Conservation (phyloP, 768 basidiomycete genomes). For the Clavaria fumosa region DNA sequence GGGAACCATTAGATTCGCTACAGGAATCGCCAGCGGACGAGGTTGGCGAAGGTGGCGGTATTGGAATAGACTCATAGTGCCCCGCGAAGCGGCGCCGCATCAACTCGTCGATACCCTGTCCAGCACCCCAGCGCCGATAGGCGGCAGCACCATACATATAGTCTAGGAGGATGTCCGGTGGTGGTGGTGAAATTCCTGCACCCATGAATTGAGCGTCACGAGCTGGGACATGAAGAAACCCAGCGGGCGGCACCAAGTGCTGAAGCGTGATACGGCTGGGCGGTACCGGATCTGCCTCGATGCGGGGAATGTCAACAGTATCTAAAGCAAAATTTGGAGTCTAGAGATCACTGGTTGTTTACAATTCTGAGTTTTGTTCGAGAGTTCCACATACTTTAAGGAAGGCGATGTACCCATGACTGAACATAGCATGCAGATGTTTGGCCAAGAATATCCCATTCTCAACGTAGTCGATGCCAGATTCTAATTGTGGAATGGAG, state of each 20-base stretch:
- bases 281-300: slow-evolving; percentile 9
- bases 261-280: slow-evolving; percentile 11
- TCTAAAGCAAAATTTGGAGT: slow-evolving; percentile 7
- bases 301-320: slow-evolving; percentile 7
- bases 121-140: slow-evolving; percentile 9
- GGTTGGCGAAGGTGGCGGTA: not conserved
- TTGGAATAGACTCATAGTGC: slow-evolving; percentile 5
- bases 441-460: slow-evolving; percentile 7
- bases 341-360: slow-evolving; percentile 1
- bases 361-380: not conserved
- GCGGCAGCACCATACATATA: slow-evolving; percentile 12
- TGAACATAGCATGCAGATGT: slow-evolving; percentile 5
- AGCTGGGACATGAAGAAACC: not conserved
- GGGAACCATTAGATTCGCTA: slow-evolving; percentile 1
- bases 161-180: slow-evolving; percentile 5
- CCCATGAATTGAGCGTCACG: slow-evolving; percentile 2
- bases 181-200: slow-evolving; percentile 1
- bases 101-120: slow-evolving; percentile 7
- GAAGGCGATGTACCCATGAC: slow-evolving; percentile 1
- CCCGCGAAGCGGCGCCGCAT: slow-evolving; percentile 5
- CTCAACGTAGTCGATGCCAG: slow-evolving; percentile 4
- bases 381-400: slow-evolving; percentile 4
- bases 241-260: slow-evolving; percentile 3
- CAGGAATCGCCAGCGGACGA: not conserved
- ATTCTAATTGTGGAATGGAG: not conserved